Conservation (phyloP, 768 basidiomycete species). For the Mycena indigotica region DNA sequence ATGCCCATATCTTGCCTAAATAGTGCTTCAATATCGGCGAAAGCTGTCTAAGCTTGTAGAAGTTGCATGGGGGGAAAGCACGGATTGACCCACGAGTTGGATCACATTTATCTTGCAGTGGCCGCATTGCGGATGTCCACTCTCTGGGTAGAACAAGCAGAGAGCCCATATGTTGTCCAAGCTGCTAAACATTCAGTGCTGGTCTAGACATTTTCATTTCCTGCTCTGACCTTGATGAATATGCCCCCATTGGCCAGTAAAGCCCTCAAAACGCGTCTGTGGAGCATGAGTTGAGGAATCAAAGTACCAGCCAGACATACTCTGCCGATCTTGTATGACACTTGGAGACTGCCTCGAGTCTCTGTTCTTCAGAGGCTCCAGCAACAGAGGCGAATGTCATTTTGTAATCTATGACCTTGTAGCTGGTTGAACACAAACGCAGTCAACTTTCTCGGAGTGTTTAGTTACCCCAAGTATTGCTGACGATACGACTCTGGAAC, state of each 20-base stretch:
- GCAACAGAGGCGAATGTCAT: conserved; percentile 52
- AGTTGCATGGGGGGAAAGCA: not conserved
- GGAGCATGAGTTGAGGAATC: not conserved
- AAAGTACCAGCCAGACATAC: not conserved
- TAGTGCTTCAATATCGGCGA: conserved; percentile 73
- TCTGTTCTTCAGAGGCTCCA: conserved; percentile 55
- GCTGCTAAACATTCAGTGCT: conserved; percentile 33
- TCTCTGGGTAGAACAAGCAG: conserved; percentile 56
- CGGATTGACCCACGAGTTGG: conserved; percentile 54
- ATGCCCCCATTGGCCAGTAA: conserved; percentile 85
- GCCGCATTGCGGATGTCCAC: conserved; percentile 54
- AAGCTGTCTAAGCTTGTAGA: conserved; percentile 37
- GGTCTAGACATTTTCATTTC: not conserved
- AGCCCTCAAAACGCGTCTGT: conserved; percentile 70
- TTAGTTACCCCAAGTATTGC: conserved; percentile 19
- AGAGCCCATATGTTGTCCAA: conserved; percentile 86
- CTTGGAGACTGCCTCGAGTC: conserved; percentile 59
- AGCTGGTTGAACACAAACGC: too few species aligned
- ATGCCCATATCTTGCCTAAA: conserved; percentile 79
- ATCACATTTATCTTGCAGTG: conserved; percentile 89
- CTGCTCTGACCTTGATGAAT: conserved; percentile 21
- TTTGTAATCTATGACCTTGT: conserved; percentile 75
- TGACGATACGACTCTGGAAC: conserved; percentile 74
- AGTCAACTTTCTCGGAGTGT: too few species aligned
- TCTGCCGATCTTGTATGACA: conserved; percentile 86